A percentile compares a stretch with the other conserved stretches of the same genome.
Evolutionary conservation across 192 early-diverging fungal species (phyloP).

Genomic region (Hyaloraphidium curvatum): DNA sequence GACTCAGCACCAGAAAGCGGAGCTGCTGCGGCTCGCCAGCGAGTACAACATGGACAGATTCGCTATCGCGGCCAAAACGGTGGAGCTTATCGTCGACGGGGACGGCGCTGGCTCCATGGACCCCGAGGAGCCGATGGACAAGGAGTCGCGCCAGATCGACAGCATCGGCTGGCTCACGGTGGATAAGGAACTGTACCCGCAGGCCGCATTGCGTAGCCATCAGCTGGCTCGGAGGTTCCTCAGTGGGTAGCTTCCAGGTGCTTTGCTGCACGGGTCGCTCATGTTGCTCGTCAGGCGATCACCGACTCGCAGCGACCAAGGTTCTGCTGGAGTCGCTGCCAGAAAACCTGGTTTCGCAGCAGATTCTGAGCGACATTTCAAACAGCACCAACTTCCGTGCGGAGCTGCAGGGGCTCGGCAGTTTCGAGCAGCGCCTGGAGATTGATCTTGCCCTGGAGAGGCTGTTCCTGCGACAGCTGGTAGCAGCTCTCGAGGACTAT

Average conservation of each 20-base stretch:
- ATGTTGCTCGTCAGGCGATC: slow-evolving; percentile 7
- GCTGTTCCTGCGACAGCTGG: no score
- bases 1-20: no score
- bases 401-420: no score
- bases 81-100: slow-evolving; percentile 12
- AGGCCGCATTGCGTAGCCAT: slow-evolving; percentile 23
- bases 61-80: slow-evolving; percentile 19
- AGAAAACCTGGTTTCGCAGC: slow-evolving; percentile 18
- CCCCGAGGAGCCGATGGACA: slow-evolving; percentile 1
- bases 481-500: neutral
- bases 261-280: neutral
- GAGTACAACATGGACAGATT: slow-evolving; percentile 18
- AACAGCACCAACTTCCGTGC: neutral
- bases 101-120: neutral
- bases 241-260: slow-evolving; percentile 4
- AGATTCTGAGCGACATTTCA: neutral
- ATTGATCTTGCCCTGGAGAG: no score
- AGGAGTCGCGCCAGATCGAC: slow-evolving; percentile 20
- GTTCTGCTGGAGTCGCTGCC: slow-evolving; percentile 25
- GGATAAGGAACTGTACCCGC: slow-evolving; percentile 18
- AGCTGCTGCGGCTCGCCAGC: slow-evolving; percentile 18
- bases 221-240: slow-evolving; percentile 30
- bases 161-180: slow-evolving; percentile 38
- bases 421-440: neutral
- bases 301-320: slow-evolving; percentile 24